Evolutionary conservation across 2,329 filamentous ascomycete genomes (phyloP).

Genomic region (Elsinoe necatrix): DNA sequence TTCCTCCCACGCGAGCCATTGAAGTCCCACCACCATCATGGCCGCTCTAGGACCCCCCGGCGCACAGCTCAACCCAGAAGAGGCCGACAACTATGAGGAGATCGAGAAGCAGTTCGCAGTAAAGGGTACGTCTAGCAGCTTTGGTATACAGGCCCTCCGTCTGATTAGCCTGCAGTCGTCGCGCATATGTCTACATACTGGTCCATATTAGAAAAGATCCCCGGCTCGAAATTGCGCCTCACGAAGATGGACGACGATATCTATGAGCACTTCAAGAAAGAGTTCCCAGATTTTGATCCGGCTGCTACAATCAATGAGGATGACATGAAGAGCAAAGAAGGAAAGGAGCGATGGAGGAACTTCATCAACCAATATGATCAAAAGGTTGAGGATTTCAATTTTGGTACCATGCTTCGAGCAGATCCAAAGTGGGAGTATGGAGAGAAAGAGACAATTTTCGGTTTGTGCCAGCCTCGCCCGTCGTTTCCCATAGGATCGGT

Average conservation of each 20-base stretch:
- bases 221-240: conserved; percentile 77
- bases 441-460: conserved; percentile 84
- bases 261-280: conserved; percentile 73
- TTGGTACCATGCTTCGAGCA: conserved; percentile 82
- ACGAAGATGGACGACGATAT: conserved; percentile 96
- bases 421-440: conserved; percentile 77
- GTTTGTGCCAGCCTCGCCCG: conserved; percentile 40
- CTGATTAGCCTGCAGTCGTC: conserved; percentile 49
- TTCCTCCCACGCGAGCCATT: background rate
- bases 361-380: conserved; percentile 94
- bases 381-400: conserved; percentile 94
- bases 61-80: conserved; percentile 38
- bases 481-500: background rate
- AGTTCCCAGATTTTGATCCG: conserved; percentile 90
- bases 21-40: background rate
- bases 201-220: conserved; percentile 84
- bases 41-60: conserved; percentile 7
- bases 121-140: conserved; percentile 57
- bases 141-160: conserved; percentile 11
- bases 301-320: conserved; percentile 75
- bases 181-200: conserved; percentile 97
- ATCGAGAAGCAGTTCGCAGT: conserved; percentile 99
- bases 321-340: conserved; percentile 92
- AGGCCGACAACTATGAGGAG: conserved; percentile 55
- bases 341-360: conserved; percentile 89